phyloP scores from a whole-genome alignment of 768 basidiomycete species.

The Serendipita sp. region DNA sequence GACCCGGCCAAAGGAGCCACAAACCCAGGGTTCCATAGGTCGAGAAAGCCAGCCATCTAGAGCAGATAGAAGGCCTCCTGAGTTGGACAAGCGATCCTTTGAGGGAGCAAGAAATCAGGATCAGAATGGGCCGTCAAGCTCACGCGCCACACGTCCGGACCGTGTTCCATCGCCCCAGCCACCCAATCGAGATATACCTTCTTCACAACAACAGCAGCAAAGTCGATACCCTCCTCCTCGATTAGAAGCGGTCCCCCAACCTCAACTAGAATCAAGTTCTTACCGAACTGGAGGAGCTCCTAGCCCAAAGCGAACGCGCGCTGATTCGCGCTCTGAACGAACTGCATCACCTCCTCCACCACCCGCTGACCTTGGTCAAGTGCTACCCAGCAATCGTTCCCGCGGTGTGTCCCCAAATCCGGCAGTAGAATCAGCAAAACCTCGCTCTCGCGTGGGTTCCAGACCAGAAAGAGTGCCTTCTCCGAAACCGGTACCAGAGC shows the following conservation, averaged over 20 bases:
- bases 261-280: not conserved
- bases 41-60: not conserved
- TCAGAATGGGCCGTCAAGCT: not conserved
- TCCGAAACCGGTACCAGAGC: constrained; percentile 12
- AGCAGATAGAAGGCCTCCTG: not conserved
- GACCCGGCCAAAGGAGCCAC: not conserved
- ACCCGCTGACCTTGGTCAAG: not conserved
- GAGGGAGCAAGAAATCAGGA: not conserved
- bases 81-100: not conserved
- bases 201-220: too few relatives aligned
- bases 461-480: constrained; percentile 13
- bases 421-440: not conserved
- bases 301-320: not conserved
- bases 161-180: not conserved
- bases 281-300: not conserved
- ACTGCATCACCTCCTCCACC: constrained; percentile 16
- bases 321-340: constrained; percentile 1
- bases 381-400: too few relatives aligned
- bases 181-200: too few relatives aligned
- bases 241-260: not conserved
- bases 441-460: not conserved
- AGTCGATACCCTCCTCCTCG: too few relatives aligned
- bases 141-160: not conserved
- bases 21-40: not conserved
- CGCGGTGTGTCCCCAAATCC: not conserved